Evolutionary conservation across 1,284 basidiomycete species (phyloP), one percentile per base, ranked within the genome.

Genomic region (Tranzscheliella williamsii): DNA sequence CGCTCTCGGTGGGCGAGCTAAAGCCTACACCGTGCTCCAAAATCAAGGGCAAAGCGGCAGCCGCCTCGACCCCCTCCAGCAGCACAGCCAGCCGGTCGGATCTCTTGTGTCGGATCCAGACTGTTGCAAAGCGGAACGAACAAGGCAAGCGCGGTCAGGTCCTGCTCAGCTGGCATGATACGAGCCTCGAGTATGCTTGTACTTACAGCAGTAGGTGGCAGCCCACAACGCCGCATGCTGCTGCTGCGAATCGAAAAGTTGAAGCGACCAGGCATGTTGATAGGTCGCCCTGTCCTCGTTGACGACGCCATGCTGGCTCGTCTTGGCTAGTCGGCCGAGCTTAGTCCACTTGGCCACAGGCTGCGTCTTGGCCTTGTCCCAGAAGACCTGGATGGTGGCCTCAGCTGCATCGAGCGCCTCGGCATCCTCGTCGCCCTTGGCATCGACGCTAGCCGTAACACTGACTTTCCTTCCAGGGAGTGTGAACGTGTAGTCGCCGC

Each of bases 291-390:
- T 36, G 21, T 57, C 47, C 6, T 63, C 56, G 22, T 66, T 56
- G 26, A 66, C 62, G 4, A 49, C 51, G 16, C 52, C 52, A 17
- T 66, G 62, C 34, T 49, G 27, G 36, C 58, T 66, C 8, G 46
- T 48, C 39, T 48, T 48, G 34, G 39, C 46, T 32, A 42, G 38
- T 27, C 46, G 46, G 12, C 42, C 27, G 27, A 48, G 29, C 39
- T 48, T 48, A 30, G 38, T 13, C 46, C 46, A 48, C 16, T 24
- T 31, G 7, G 46, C 46, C 4, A 38, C 39, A 4, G 46, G n/a
- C 6, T 16, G 20, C 24, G 29, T 24, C 9, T 20, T 34, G 0
- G 16, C n/a, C 26, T 43, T 2, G 23, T 20, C 42, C 2, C 27
- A 9, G 6, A 27, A 43, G 34, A 43, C n/a, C 15, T n/a, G 23